Percentiles rank a stretch among this genome's conserved stretches.
phyloP scores from a whole-genome alignment of 2,329 filamentous ascomycete species.

The Nemania serpens region DNA sequence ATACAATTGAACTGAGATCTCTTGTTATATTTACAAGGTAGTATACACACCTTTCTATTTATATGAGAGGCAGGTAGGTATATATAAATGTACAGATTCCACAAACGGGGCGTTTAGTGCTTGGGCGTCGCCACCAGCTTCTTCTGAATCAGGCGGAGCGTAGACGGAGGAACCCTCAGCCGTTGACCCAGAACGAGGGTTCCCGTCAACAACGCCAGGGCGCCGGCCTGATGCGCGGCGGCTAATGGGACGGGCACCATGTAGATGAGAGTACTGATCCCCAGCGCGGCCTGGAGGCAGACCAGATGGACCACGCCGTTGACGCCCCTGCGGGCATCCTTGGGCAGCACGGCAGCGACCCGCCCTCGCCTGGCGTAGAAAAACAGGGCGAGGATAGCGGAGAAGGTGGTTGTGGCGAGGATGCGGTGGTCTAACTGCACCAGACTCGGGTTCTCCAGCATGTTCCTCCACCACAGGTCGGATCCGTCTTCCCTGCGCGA shows the following conservation, averaged over 20 bases:
- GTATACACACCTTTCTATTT: conserved; percentile 28
- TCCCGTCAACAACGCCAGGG: conserved; percentile 81
- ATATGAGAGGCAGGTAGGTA: background rate
- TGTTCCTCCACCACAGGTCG: conserved; percentile 96
- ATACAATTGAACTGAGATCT: conserved; percentile 24
- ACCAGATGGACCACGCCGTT: conserved; percentile 83
- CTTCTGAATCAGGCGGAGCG: conserved; percentile 63
- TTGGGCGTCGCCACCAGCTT: conserved; percentile 43
- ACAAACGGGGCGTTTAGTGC: conserved; percentile 15
- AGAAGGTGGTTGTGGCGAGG: conserved; percentile 87
- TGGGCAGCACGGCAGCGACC: conserved; percentile 63
- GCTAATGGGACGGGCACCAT: conserved; percentile 89
- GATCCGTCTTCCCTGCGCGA: conserved; percentile 74
- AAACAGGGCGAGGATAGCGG: conserved; percentile 76
- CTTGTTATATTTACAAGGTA: conserved; percentile 28
- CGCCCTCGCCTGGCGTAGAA: conserved; percentile 75
- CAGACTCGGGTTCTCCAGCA: conserved; percentile 93
- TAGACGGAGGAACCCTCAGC: conserved; percentile 72
- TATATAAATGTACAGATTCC: conserved; percentile 1
- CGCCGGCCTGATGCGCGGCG: conserved; percentile 90
- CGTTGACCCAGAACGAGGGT: conserved; percentile 79
- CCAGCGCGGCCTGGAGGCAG: conserved; percentile 79
- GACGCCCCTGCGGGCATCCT: conserved; percentile 68
- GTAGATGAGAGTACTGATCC: conserved; percentile 90
- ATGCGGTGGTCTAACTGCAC: conserved; percentile 97